A percentile compares a stretch with the other conserved stretches of the same genome.
These are phyloP conservation scores for Ustilago crameri DNA, from an alignment of 1,284 basidiomycete genomes.

Conservation along the genomic window DNA sequence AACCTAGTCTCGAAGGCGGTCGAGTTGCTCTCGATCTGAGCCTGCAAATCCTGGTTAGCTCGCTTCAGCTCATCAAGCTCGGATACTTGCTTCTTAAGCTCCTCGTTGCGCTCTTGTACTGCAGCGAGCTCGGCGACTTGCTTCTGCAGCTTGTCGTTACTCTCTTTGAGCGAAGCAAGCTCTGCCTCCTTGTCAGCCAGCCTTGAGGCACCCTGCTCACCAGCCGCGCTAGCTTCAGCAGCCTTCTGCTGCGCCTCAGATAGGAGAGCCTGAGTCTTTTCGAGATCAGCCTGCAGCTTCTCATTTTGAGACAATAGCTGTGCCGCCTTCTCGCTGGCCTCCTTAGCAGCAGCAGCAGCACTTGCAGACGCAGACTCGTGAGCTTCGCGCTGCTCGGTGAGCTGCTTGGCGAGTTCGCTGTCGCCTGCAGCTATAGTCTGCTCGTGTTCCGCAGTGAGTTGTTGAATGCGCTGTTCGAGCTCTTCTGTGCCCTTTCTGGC, in stretches of 20 bases:
- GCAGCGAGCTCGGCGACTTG: slow-evolving; percentile 4
- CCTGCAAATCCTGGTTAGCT: slow-evolving; percentile 14
- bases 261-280: slow-evolving; percentile 19
- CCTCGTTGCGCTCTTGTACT: slow-evolving; percentile 14
- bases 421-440: slow-evolving; percentile 15
- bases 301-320: slow-evolving; percentile 13
- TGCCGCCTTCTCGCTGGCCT: slow-evolving; percentile 25
- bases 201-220: slow-evolving; percentile 19
- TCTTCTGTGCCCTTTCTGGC: slow-evolving; percentile 18
- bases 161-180: slow-evolving; percentile 7
- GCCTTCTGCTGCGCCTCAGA: slow-evolving; percentile 22
- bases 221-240: slow-evolving; percentile 23
- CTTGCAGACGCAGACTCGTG: slow-evolving; percentile 18
- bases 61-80: slow-evolving; percentile 12
- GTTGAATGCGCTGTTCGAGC: slow-evolving; percentile 27
- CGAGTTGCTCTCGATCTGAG: slow-evolving; percentile 21
- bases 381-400: slow-evolving; percentile 29
- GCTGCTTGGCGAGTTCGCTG: slow-evolving; percentile 14
- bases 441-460: slow-evolving; percentile 28
- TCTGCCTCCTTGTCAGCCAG: slow-evolving; percentile 38
- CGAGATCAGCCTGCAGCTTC: slow-evolving; percentile 33
- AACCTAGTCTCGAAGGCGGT: slow-evolving; percentile 21
- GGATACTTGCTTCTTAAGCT: slow-evolving; percentile 15
- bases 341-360: slow-evolving; percentile 11
- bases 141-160: slow-evolving; percentile 16